These are phyloP conservation scores for Leccinellum luteum DNA, from an alignment of 768 basidiomycete species.

Conservation along the genomic window DNA sequence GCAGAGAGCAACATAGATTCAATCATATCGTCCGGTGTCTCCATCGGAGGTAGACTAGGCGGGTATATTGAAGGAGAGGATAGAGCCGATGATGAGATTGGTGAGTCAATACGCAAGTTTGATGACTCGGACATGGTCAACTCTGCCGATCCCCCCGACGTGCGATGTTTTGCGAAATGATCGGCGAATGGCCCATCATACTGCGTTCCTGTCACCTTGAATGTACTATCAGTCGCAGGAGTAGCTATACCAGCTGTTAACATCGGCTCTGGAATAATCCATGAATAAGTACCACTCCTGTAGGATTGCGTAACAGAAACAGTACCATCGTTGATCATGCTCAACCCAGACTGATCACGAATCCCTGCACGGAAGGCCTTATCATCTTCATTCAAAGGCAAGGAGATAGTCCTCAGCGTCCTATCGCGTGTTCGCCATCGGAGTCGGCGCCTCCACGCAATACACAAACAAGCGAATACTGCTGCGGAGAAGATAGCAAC, in stretches of 20 bases:
- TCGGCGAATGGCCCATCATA: neutral
- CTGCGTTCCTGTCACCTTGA: neutral
- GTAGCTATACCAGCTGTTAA: neutral
- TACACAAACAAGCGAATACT: slow-evolving; percentile 42
- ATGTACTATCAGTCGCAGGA: neutral
- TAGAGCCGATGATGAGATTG: slow-evolving; percentile 32
- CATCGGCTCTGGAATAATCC: neutral
- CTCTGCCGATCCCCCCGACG: slow-evolving; percentile 9
- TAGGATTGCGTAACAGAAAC: slow-evolving; percentile 1
- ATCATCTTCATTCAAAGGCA: slow-evolving; percentile 26
- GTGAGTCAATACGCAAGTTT: slow-evolving; percentile 11
- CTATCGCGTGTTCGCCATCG: slow-evolving; percentile 36
- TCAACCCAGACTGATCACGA: slow-evolving; percentile 36
- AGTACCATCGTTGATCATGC: slow-evolving; percentile 16
- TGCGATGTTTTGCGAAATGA: slow-evolving; percentile 10
- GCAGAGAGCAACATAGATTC: slow-evolving; percentile 19
- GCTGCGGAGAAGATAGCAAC: slow-evolving; percentile 56
- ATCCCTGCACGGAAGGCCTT: slow-evolving; percentile 19
- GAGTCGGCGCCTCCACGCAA: slow-evolving; percentile 36
- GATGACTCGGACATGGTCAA: slow-evolving; percentile 24
- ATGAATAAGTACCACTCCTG: neutral
- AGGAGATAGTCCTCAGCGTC: no score
- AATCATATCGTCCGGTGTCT: slow-evolving; percentile 3
- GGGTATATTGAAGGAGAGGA: slow-evolving; percentile 54
- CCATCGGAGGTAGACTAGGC: slow-evolving; percentile 38